Conservation (phyloP, 2,329 filamentous ascomycete species). For the Pestalotiopsis sp. region DNA sequence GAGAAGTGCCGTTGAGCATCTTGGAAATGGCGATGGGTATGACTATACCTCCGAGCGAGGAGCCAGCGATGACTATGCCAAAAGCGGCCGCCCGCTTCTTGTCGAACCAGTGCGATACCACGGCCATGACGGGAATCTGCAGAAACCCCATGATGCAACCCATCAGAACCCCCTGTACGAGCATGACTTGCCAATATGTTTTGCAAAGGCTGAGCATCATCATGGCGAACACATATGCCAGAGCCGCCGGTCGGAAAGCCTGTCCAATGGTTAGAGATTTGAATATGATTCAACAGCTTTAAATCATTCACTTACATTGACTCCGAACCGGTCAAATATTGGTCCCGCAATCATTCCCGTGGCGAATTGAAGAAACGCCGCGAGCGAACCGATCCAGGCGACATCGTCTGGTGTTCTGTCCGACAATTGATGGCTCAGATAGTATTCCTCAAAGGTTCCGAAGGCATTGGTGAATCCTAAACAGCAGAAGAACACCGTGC, state of each 20-base stretch:
- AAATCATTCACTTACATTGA: conserved; percentile 28
- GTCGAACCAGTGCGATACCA: conserved; percentile 50
- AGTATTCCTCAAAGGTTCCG: conserved; percentile 39
- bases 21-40: conserved; percentile 51
- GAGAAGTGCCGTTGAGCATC: conserved; percentile 44
- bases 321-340: conserved; percentile 41
- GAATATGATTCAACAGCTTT: too few species aligned
- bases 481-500: conserved; percentile 31
- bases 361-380: conserved; percentile 32
- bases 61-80: conserved; percentile 48
- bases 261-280: conserved; percentile 11
- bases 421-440: conserved; percentile 29
- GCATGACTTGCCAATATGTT: conserved; percentile 55
- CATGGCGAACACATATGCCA: conserved; percentile 40
- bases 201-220: conserved; percentile 47
- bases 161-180: conserved; percentile 49
- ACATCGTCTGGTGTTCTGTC: conserved; percentile 30
- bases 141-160: conserved; percentile 44
- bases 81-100: conserved; percentile 48
- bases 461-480: conserved; percentile 41
- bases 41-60: conserved; percentile 54
- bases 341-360: conserved; percentile 32
- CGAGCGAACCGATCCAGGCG: conserved; percentile 40
- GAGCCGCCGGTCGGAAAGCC: conserved; percentile 34
- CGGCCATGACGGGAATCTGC: conserved; percentile 46